A percentile compares a stretch with the other conserved stretches of the same genome.
Conservation (phyloP, 1,284 basidiomycete genomes). For the Veloboletus limbatus region DNA sequence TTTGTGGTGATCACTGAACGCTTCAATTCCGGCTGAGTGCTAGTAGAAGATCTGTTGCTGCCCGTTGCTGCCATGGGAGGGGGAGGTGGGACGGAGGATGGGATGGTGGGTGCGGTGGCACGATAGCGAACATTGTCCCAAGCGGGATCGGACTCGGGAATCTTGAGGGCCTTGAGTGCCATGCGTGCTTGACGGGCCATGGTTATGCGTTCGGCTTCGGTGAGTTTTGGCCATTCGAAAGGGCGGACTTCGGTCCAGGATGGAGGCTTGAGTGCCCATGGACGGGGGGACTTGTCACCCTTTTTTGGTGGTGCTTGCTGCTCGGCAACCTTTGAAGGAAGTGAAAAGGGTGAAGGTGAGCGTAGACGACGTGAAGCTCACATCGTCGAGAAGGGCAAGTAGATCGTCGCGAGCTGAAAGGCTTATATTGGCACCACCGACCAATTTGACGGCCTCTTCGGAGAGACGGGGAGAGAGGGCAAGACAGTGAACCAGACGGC, state of each 20-base stretch:
- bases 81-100: constrained; percentile 10
- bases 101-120: constrained; percentile 11
- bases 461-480: constrained; percentile 45
- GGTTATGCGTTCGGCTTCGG: constrained; percentile 41
- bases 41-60: constrained; percentile 22
- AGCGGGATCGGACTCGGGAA: constrained; percentile 53
- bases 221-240: constrained; percentile 52
- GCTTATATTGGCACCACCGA: constrained; percentile 39
- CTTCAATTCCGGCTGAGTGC: constrained; percentile 36
- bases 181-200: constrained; percentile 50
- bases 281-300: constrained; percentile 36
- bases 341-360: neutral
- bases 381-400: constrained; percentile 47
- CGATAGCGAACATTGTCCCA: constrained; percentile 49
- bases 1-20: constrained; percentile 41
- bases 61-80: constrained; percentile 16
- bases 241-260: constrained; percentile 69
- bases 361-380: constrained; percentile 34
- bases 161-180: constrained; percentile 45
- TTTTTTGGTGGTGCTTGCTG: constrained; percentile 35
- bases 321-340: constrained; percentile 48
- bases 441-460: constrained; percentile 43
- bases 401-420: constrained; percentile 38
- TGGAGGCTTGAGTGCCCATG: constrained; percentile 52
- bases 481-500: constrained; percentile 53